Percentiles rank a stretch among this genome's conserved stretches.
phyloP scores from a whole-genome alignment of 129 eudicot genomes.

The Saposhnikovia divaricata region DNA sequence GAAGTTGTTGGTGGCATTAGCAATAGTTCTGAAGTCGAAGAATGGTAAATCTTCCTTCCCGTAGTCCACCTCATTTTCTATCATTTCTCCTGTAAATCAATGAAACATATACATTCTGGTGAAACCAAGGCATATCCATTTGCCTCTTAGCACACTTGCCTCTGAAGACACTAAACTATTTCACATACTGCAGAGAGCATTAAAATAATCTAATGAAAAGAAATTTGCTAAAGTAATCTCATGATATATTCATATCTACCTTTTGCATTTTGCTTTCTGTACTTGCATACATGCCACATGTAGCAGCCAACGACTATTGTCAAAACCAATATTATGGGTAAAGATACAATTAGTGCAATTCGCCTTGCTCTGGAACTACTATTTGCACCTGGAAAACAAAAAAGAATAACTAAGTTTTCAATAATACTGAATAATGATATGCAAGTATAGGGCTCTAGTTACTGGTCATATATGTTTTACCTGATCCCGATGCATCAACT shows the following conservation, averaged over 20 bases:
- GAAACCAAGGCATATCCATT: neutral
- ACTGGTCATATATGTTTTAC: neutral
- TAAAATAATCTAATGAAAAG: neutral
- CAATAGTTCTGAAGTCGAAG: constrained; percentile 4
- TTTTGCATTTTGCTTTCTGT: neutral
- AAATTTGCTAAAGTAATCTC: neutral
- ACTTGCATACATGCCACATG: neutral
- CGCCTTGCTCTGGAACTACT: neutral
- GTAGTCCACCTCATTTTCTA: neutral
- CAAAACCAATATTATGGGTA: neutral
- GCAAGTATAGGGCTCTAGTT: neutral
- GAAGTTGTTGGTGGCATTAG: constrained; percentile 4
- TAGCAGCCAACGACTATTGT: neutral
- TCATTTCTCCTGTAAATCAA: neutral
- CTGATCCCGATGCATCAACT: neutral
- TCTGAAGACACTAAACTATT: neutral
- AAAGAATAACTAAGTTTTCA: neutral
- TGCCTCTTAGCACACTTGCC: neutral
- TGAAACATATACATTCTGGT: neutral
- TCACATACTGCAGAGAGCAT: neutral
- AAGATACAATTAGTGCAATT: neutral
- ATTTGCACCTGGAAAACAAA: neutral
- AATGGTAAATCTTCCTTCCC: neutral
- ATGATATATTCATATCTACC: neutral
- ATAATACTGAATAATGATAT: neutral